A percentile compares a stretch with the other conserved stretches of the same genome.
These are phyloP conservation scores for Metroxylon sagu DNA, from an alignment of 176 grass and related monocot species.

Conservation along the genomic window DNA sequence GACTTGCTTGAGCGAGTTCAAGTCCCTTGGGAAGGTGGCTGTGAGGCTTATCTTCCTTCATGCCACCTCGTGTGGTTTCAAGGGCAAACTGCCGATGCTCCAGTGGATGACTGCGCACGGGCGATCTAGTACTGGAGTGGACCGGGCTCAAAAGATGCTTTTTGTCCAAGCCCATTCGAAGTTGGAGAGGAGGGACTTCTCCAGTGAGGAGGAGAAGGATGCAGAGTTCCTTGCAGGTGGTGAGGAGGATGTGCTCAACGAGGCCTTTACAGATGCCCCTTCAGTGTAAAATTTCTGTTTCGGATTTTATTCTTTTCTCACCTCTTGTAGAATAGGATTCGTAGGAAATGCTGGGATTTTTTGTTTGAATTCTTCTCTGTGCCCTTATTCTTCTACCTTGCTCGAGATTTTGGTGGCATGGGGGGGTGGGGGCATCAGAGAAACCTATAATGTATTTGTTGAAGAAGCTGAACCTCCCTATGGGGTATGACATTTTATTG, in stretches of 20 bases:
- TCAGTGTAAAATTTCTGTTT: background rate
- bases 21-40: constrained; percentile 63
- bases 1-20: constrained; percentile 79
- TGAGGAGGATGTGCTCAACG: background rate
- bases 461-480: background rate
- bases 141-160: background rate
- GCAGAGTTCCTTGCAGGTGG: background rate
- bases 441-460: background rate
- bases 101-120: constrained; percentile 25
- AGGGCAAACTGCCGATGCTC: constrained; percentile 31
- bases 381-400: background rate
- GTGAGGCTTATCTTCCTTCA: constrained; percentile 88
- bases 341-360: background rate
- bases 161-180: background rate
- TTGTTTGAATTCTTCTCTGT: background rate
- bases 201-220: constrained; percentile 1
- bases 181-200: background rate
- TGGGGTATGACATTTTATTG: background rate
- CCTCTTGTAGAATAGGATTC: background rate
- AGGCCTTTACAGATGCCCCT: background rate
- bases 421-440: background rate
- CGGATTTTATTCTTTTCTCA: background rate
- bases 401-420: background rate
- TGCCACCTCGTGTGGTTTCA: constrained; percentile 50
- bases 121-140: background rate